Conservation (phyloP, 2,329 filamentous ascomycete genomes). For the Fusarium scirpi region DNA sequence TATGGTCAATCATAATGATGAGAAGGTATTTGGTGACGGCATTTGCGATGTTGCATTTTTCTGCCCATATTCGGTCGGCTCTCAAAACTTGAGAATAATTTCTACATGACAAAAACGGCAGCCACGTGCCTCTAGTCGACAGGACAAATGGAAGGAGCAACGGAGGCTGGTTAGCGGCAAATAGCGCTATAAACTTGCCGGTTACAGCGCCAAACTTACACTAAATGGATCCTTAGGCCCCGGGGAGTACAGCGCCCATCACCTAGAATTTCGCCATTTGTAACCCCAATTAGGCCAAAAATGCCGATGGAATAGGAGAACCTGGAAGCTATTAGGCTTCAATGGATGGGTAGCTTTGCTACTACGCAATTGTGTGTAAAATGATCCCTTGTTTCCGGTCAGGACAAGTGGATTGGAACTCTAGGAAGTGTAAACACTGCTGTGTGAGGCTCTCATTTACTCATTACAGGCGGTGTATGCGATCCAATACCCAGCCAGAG, state of each 20-base stretch:
- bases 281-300: slow-evolving; percentile 3
- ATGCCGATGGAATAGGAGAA: background rate
- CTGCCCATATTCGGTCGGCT: background rate
- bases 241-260: background rate
- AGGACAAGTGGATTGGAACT: slow-evolving; percentile 3
- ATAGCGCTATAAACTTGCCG: slow-evolving; percentile 15
- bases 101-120: slow-evolving; percentile 4
- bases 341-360: background rate
- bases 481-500: slow-evolving; percentile 23
- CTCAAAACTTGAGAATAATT: slow-evolving; percentile 10
- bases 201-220: slow-evolving; percentile 9
- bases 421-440: background rate
- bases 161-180: slow-evolving; percentile 4
- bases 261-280: slow-evolving; percentile 1
- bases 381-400: slow-evolving; percentile 7
- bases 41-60: slow-evolving; percentile 9
- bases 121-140: background rate
- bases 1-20: background rate
- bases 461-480: slow-evolving; percentile 31
- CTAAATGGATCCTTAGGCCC: slow-evolving; percentile 10
- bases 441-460: background rate
- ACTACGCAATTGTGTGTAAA: background rate
- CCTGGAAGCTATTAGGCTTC: background rate
- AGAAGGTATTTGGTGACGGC: background rate
- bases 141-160: slow-evolving; percentile 4